Evolutionary conservation across 1,284 basidiomycete genomes (phyloP), one percentile per base, ranked within the genome.

Genomic region (Anthracocystis panici-leucophaei): DNA sequence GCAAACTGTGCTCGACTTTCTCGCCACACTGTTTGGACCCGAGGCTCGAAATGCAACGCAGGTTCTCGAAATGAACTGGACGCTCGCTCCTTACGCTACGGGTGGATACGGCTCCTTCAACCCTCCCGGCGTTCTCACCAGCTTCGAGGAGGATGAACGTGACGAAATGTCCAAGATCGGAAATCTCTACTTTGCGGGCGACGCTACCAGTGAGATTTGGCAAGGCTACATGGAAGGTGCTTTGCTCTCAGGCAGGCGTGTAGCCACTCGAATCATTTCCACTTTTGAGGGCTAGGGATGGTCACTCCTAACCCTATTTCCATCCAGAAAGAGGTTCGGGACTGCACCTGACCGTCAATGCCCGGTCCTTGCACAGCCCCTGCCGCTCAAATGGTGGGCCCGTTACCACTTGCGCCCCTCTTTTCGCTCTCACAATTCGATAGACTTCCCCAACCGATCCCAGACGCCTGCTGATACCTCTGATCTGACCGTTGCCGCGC

Each of bases 181-280:
- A 35, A 68, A 65, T 20, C 57, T 74, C 8, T 62, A 61, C 55
- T 74, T 74, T 60, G 71, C 65, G 0, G 71, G 71, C 27, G 71
- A 74, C 35, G 71, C 71, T 8, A 68, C 65, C 3, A 65, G 65
- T n/a, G 57, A 74, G 57, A 65, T 68, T 29, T 74, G 71, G 71
- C 65, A 67, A 31, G 71, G 71, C 11, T 74, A 74, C 57, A 74
- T 74, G 71, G 71, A 74, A 40, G 71, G 71, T 16, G 71, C 71
- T 42, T 11, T 74, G 54, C 65, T 64, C 31, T 74, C 71, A 5
- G 65, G 65, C 29, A 65, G 59, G 48, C 61, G 67, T 14, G 67
- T 65, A 29, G 57, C 67, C 38, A 40, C 31, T 12, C 60, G 66
- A 7, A 64, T 69, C 52, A 41, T 69, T 27, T 48, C 56, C 35